Conservation (phyloP, 139 green algal species). For the Coccomyxa sp. region DNA sequence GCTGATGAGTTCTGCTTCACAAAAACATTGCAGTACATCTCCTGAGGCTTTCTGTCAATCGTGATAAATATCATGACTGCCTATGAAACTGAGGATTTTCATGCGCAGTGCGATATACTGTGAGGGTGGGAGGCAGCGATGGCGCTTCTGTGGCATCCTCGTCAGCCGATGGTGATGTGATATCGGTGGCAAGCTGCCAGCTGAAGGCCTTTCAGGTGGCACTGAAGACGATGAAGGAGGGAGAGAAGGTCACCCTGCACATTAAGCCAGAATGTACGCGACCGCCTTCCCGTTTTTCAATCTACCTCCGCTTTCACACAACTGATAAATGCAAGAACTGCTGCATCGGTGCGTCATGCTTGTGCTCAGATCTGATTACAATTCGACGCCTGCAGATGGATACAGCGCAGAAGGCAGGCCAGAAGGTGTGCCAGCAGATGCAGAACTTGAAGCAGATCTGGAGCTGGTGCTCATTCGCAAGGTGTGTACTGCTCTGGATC, state of each 20-base stretch:
- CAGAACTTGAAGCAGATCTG: constrained; percentile 67
- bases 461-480: constrained; percentile 42
- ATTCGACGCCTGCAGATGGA: constrained; percentile 35
- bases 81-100: too few species aligned
- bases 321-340: not conserved
- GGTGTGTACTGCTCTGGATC: not conserved
- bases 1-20: too few species aligned
- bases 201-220: constrained; percentile 39
- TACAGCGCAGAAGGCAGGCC: constrained; percentile 41
- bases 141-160: constrained; percentile 28
- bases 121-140: constrained; percentile 38
- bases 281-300: not conserved
- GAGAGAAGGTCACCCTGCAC: constrained; percentile 54
- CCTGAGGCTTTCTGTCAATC: too few species aligned
- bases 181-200: constrained; percentile 19
- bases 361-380: not conserved
- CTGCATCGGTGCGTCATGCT: too few species aligned
- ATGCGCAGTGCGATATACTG: constrained; percentile 58
- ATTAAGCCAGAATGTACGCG: constrained; percentile 65
- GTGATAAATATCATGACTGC: too few species aligned
- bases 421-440: constrained; percentile 46
- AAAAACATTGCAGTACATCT: too few species aligned
- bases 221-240: constrained; percentile 76
- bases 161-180: constrained; percentile 50
- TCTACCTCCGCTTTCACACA: not conserved